Conservation (phyloP, 2,329 filamentous ascomycete genomes). For the Diaporthe citriasiana region DNA sequence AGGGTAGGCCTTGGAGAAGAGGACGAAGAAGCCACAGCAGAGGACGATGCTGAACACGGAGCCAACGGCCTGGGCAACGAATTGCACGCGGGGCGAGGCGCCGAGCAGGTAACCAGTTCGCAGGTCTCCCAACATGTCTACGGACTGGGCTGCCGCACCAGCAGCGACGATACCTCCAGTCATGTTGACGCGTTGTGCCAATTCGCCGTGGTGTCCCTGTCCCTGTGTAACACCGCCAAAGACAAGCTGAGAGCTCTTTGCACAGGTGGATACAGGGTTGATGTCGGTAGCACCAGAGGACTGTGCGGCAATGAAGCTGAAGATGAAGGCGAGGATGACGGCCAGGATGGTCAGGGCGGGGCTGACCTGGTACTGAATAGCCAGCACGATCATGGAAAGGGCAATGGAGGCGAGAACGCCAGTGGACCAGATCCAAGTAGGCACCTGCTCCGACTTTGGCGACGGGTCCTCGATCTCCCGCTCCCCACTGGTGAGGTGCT, state of each 20-base stretch:
- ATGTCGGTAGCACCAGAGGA: slow-evolving; percentile 72
- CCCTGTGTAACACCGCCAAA: slow-evolving; percentile 74
- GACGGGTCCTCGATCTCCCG: slow-evolving; percentile 60
- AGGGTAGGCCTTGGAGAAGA: slow-evolving; percentile 77
- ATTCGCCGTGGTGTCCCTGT: slow-evolving; percentile 61
- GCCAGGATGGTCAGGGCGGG: slow-evolving; percentile 70
- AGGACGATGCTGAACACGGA: slow-evolving; percentile 75
- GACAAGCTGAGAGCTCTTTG: slow-evolving; percentile 78
- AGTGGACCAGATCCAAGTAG: slow-evolving; percentile 66
- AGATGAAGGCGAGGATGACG: slow-evolving; percentile 70
- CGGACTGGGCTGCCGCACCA: slow-evolving; percentile 68
- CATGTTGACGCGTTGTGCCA: slow-evolving; percentile 75
- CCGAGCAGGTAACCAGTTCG: slow-evolving; percentile 76
- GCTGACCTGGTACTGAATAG: slow-evolving; percentile 68
- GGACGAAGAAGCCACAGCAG: slow-evolving; percentile 70
- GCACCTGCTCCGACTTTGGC: slow-evolving; percentile 60
- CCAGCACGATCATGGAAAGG: slow-evolving; percentile 64
- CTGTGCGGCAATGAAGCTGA: slow-evolving; percentile 73
- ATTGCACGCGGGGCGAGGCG: slow-evolving; percentile 76
- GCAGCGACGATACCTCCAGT: slow-evolving; percentile 72
- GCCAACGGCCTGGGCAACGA: slow-evolving; percentile 75
- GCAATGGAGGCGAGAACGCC: slow-evolving; percentile 64
- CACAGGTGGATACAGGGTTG: slow-evolving; percentile 75
- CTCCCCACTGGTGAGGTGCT: slow-evolving; percentile 52
- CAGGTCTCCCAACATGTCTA: slow-evolving; percentile 73